phyloP scores from a whole-genome alignment of 2,329 filamentous ascomycete genomes.

The Colletotrichum camelliae region DNA sequence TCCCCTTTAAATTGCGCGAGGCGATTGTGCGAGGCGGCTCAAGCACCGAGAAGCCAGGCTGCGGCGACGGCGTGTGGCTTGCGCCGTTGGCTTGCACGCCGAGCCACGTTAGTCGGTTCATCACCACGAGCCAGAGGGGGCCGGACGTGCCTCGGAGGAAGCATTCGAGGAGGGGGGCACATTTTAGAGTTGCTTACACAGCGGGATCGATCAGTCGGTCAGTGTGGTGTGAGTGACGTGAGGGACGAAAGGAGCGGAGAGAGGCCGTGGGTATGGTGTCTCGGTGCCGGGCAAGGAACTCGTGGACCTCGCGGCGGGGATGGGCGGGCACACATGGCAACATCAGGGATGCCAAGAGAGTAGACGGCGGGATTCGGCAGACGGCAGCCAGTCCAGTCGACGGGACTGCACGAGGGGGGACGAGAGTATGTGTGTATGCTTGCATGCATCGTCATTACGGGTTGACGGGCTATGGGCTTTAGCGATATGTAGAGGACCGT shows the following conservation, averaged over 20 bases:
- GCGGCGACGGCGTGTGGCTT: neutral
- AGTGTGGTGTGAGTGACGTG: neutral
- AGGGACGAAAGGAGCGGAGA: neutral
- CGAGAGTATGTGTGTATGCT: neutral
- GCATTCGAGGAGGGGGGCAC: neutral
- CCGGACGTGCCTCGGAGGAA: neutral
- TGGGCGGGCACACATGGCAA: neutral
- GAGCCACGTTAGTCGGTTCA: neutral
- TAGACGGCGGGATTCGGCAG: neutral
- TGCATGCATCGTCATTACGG: neutral
- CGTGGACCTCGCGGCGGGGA: neutral
- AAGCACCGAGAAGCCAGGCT: neutral
- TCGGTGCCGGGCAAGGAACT: neutral
- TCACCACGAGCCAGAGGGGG: neutral
- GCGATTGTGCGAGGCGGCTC: neutral
- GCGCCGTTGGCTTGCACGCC: neutral
- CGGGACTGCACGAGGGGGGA: neutral
- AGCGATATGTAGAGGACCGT: neutral
- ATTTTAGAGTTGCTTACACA: neutral
- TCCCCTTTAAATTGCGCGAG: neutral
- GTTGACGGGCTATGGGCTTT: neutral
- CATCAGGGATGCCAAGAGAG: neutral
- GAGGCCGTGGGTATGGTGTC: neutral
- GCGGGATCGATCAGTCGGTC: neutral
- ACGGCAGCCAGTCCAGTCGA: neutral